Evolutionary conservation across 176 grass and related monocot species (phyloP).

Genomic region (Puya raimondii): DNA sequence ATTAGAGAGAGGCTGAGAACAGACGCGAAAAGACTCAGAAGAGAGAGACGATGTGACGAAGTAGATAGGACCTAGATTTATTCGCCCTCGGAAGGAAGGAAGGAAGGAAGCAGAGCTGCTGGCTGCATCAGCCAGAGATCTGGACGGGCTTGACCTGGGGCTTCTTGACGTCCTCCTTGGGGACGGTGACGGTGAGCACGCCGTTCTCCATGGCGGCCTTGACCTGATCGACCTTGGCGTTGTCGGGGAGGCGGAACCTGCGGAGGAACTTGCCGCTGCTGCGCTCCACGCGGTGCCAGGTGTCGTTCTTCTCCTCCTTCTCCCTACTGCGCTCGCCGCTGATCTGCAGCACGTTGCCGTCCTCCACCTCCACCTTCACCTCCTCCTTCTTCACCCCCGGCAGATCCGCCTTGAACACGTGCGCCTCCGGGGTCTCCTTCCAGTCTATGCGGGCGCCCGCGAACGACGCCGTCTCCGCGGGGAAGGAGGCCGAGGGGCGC

Average conservation of each 20-base stretch:
- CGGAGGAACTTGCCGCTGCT: slow-evolving; percentile 40
- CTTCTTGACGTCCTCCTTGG: slow-evolving; percentile 38
- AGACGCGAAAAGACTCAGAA: too few species aligned
- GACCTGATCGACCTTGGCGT: slow-evolving; percentile 31
- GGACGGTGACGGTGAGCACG: slow-evolving; percentile 57
- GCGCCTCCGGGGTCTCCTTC: slow-evolving; percentile 62
- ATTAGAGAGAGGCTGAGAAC: too few species aligned
- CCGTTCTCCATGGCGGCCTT: slow-evolving; percentile 35
- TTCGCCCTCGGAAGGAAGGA: too few species aligned
- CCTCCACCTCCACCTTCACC: slow-evolving; percentile 67
- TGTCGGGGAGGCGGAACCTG: slow-evolving; percentile 35
- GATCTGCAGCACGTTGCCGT: slow-evolving; percentile 49
- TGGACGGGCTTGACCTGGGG: slow-evolving; percentile 29
- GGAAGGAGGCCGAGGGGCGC: slow-evolving; percentile 8
- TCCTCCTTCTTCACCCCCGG: slow-evolving; percentile 45
- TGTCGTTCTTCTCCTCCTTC: slow-evolving; percentile 42
- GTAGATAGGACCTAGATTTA: too few species aligned
- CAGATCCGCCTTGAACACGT: slow-evolving; percentile 68
- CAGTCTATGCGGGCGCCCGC: slow-evolving; percentile 48
- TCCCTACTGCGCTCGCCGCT: slow-evolving; percentile 40
- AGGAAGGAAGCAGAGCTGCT: too few species aligned
- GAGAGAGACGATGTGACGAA: too few species aligned
- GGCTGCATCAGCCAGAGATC: slow-evolving; percentile 28
- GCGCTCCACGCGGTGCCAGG: slow-evolving; percentile 54
- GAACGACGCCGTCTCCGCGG: slow-evolving; percentile 32